Percentiles rank a stretch among this genome's conserved stretches.
phyloP scores from a whole-genome alignment of 768 basidiomycete species.

The Phylloporus rhodoxanthus region DNA sequence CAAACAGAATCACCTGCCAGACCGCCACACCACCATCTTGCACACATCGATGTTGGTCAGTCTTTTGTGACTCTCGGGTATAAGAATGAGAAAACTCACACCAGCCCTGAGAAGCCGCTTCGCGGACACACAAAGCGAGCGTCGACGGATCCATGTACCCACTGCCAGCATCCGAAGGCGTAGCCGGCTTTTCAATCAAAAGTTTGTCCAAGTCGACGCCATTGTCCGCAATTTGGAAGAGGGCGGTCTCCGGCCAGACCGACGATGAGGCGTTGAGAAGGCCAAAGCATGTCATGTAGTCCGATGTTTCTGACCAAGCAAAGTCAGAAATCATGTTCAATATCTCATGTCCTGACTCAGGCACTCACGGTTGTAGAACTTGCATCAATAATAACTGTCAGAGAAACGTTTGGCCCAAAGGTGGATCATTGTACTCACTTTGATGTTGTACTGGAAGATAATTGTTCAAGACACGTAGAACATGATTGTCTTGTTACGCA shows the following conservation, averaged over 20 bases:
- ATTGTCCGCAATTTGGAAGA: conserved; percentile 42
- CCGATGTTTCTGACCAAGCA: conserved; percentile 46
- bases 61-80: background rate
- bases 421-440: conserved; percentile 16
- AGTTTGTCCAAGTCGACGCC: conserved; percentile 44
- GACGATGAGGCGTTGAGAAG: conserved; percentile 53
- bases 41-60: background rate
- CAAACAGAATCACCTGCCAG: conserved; percentile 29
- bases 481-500: conserved; percentile 7
- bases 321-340: background rate
- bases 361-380: conserved; percentile 24
- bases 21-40: conserved; percentile 35
- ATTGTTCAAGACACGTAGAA: background rate
- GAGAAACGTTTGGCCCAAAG: background rate
- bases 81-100: conserved; percentile 37
- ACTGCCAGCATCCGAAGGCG: conserved; percentile 35
- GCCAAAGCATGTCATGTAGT: conserved; percentile 55
- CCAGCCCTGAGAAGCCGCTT: conserved; percentile 62
- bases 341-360: background rate
- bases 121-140: conserved; percentile 51
- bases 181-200: conserved; percentile 50
- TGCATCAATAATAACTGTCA: background rate
- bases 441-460: conserved; percentile 38
- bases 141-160: conserved; percentile 53
- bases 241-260: conserved; percentile 52